These are phyloP conservation scores for Globisporangium alternatum DNA, from an alignment of 352 stramenopile species.

Conservation along the genomic window DNA sequence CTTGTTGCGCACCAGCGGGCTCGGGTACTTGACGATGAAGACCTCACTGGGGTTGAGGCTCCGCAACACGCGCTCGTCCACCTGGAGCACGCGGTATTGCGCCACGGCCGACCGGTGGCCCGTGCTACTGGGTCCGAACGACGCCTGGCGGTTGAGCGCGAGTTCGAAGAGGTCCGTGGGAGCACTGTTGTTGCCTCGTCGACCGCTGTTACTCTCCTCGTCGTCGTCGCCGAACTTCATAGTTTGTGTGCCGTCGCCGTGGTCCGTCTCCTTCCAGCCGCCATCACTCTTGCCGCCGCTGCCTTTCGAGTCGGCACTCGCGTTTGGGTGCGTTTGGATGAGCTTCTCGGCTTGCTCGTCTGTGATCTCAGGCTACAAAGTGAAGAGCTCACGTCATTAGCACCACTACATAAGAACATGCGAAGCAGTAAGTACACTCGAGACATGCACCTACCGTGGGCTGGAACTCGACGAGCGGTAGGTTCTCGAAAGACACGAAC, in stretches of 20 bases:
- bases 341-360: slow-evolving; percentile 87
- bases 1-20: slow-evolving; percentile 42
- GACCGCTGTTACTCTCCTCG: slow-evolving; percentile 35
- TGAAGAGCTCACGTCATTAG: slow-evolving; percentile 5
- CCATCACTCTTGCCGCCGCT: slow-evolving; percentile 24
- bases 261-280: slow-evolving; percentile 60
- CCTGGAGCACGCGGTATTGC: slow-evolving; percentile 71
- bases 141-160: slow-evolving; percentile 84
- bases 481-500: slow-evolving; percentile 94
- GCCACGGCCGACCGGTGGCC: slow-evolving; percentile 48
- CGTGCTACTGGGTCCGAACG: slow-evolving; percentile 31
- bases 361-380: slow-evolving; percentile 46
- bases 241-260: slow-evolving; percentile 66
- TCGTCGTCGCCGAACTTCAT: slow-evolving; percentile 75
- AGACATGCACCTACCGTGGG: slow-evolving; percentile 35
- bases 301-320: slow-evolving; percentile 20
- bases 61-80: slow-evolving; percentile 74
- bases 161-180: slow-evolving; percentile 70
- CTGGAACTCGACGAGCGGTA: slow-evolving; percentile 95
- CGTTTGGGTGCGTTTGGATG: slow-evolving; percentile 60
- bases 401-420: background rate
- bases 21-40: slow-evolving; percentile 84
- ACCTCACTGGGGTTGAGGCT: slow-evolving; percentile 79
- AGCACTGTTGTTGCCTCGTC: slow-evolving; percentile 15
- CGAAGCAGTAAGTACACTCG: background rate